These are phyloP conservation scores for Colletotrichum scovillei DNA, from an alignment of 2,329 filamentous ascomycete genomes.

Conservation along the genomic window DNA sequence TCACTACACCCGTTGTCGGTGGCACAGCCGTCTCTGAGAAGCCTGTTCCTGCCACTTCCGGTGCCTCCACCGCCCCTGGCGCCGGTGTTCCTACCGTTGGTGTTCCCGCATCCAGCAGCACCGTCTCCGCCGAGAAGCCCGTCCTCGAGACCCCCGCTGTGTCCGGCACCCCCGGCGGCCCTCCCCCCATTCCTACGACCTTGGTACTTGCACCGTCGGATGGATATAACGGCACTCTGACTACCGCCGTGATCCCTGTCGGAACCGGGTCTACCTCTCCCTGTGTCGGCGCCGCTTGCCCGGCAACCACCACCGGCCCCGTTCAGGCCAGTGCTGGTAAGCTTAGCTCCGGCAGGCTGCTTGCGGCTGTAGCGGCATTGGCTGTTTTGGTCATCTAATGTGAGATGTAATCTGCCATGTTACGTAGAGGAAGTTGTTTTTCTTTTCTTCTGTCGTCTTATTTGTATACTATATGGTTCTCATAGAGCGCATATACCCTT, in stretches of 20 bases:
- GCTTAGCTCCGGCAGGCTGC: not conserved
- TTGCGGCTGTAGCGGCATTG: slow-evolving; percentile 18
- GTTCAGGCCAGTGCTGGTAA: slow-evolving; percentile 26
- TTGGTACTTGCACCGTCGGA: slow-evolving; percentile 24
- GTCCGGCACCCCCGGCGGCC: not conserved
- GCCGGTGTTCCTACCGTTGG: not conserved
- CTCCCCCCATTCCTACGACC: slow-evolving; percentile 11
- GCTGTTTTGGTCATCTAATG: slow-evolving; percentile 5
- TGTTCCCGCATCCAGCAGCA: not conserved
- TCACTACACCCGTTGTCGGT: slow-evolving; percentile 8
- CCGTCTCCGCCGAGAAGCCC: slow-evolving; percentile 7
- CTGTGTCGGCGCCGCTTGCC: slow-evolving; percentile 25
- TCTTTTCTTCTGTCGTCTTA: not conserved
- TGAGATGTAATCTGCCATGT: not conserved
- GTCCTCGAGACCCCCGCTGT: slow-evolving; percentile 2
- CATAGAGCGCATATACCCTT: slow-evolving; percentile 30
- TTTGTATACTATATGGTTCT: slow-evolving; percentile 19
- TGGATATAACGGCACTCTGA: slow-evolving; percentile 23
- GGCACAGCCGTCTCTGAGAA: slow-evolving; percentile 33
- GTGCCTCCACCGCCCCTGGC: not conserved
- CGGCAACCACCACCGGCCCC: slow-evolving; percentile 27
- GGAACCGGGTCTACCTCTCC: slow-evolving; percentile 10
- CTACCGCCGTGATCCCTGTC: slow-evolving; percentile 12
- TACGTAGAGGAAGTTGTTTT: not conserved
- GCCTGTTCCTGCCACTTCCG: not conserved